phyloP scores from a whole-genome alignment of 106 monocot genomes.

The Chionographis japonica region DNA sequence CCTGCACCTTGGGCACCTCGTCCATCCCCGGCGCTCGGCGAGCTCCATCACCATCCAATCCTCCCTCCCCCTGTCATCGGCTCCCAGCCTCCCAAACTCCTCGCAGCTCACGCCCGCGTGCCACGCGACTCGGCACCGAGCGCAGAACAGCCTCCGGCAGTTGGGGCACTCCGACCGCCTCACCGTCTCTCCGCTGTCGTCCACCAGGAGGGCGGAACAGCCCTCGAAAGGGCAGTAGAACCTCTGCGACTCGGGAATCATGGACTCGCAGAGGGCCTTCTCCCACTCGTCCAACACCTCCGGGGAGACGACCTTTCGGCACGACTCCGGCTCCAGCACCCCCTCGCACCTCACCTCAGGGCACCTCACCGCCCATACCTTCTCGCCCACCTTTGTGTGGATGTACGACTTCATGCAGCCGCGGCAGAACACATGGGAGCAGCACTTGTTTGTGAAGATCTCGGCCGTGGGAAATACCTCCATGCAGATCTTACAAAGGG shows the following conservation, averaged over 20 bases:
- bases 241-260: conserved; percentile 5
- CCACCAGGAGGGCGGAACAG: conserved; percentile 36
- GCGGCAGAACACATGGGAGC: conserved; percentile 43
- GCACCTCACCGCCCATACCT: conserved; percentile 7
- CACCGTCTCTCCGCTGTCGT: conserved; percentile 15
- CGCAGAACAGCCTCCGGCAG: conserved; percentile 64
- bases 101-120: conserved; percentile 35
- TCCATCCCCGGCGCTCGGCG: conserved; percentile 42
- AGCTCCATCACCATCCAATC: conserved; percentile 44
- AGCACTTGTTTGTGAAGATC: conserved; percentile 8
- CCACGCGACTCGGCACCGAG: conserved; percentile 49
- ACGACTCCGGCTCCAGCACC: conserved; percentile 15
- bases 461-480: neutral
- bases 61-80: conserved; percentile 26
- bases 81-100: conserved; percentile 17
- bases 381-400: conserved; percentile 26
- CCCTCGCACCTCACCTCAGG: conserved; percentile 18
- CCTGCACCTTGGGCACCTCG: conserved; percentile 55
- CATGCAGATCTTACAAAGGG: conserved; percentile 42
- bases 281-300: conserved; percentile 34
- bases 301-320: conserved; percentile 6
- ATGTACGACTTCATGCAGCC: conserved; percentile 27
- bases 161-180: conserved; percentile 37
- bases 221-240: conserved; percentile 54
- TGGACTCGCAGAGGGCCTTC: conserved; percentile 27